phyloP scores from a whole-genome alignment of 805 yeast species.

The Torulaspora gathmanii region DNA sequence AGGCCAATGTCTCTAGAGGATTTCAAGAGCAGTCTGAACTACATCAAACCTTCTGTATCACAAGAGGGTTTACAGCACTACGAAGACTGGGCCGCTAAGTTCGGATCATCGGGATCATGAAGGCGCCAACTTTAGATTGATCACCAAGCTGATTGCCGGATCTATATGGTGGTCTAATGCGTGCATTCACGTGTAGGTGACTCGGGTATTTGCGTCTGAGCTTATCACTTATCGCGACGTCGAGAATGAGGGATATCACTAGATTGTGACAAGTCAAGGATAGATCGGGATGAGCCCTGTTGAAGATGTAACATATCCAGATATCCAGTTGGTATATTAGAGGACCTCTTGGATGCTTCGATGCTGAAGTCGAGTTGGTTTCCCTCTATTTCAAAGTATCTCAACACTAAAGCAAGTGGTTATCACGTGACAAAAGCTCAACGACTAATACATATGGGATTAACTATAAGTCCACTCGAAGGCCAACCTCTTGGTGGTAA shows the following conservation, averaged over 20 bases:
- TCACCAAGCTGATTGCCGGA: background rate
- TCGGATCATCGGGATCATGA: conserved; percentile 84
- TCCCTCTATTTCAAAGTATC: background rate
- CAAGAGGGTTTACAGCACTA: conserved; percentile 71
- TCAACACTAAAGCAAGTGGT: background rate
- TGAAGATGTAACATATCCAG: background rate
- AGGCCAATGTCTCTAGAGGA: conserved; percentile 71
- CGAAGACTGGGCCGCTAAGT: conserved; percentile 83
- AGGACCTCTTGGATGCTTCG: background rate
- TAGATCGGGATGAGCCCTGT: background rate
- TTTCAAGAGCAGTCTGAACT: conserved; percentile 67
- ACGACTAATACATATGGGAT: conserved; percentile 12
- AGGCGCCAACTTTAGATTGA: background rate
- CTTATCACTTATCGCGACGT: conserved; percentile 3
- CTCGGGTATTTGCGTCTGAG: conserved; percentile 5
- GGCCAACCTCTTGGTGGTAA: conserved; percentile 60
- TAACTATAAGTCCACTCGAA: conserved; percentile 21
- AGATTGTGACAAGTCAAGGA: background rate
- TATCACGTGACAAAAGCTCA: background rate
- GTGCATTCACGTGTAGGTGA: background rate
- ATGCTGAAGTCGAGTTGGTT: background rate
- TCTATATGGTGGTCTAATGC: no score
- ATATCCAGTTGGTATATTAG: background rate
- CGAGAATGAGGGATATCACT: background rate
- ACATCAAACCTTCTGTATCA: conserved; percentile 85